Base-by-base conservation (phyloP, 2,329 filamentous ascomycete species). In the Aspergillus ruber region DNA sequence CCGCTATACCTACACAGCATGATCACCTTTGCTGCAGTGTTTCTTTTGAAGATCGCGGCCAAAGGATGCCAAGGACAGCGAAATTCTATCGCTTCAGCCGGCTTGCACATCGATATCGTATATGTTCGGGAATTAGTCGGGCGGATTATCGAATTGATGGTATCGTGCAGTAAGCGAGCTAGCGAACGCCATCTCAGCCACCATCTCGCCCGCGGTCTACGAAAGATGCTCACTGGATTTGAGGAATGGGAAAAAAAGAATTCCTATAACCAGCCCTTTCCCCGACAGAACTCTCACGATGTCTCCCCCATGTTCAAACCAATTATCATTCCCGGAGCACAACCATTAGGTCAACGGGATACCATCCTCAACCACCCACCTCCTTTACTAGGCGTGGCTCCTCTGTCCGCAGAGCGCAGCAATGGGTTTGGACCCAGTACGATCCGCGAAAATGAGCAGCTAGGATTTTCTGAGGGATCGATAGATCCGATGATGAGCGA, bases 11-110 rank as follows among this genome's bases (percentile, higher is more conserved):
- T 74, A 5, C 69, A 73, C 55, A 73, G 70, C 47, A 74, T 73
- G 69, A 72, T 74, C 40, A 71, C 72, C 0, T 74, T 74, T 56
- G 70, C 72, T 1, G 67, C 68, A 6, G 71, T 74, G 7, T 74
- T 74, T 44, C 58, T 74, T 6, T 53, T 74, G 39, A 74, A 73
- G 48, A 69, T 74, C 15, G 64, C 68, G 47, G 62, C 73, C 56
- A 67, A 74, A 41, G 53, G 60, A 40, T 68, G 64, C 13, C 60
- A 60, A 10, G 64, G 60, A 23, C 64, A 68, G 47, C 64, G 64
- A 1, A 68, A 67, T 32, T 70, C 67, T 4, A 69, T 70, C 42
- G 64, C 67, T 4, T 65, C 65, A 3, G 67, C 66, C 5, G 62
- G 58, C 3, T 48, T 70, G 17, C 52, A 55, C 13, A 65, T 69